Evolutionary conservation across 352 stramenopile genomes (phyloP), one percentile per base, ranked within the genome.

Genomic region (Peronospora farinosa): DNA sequence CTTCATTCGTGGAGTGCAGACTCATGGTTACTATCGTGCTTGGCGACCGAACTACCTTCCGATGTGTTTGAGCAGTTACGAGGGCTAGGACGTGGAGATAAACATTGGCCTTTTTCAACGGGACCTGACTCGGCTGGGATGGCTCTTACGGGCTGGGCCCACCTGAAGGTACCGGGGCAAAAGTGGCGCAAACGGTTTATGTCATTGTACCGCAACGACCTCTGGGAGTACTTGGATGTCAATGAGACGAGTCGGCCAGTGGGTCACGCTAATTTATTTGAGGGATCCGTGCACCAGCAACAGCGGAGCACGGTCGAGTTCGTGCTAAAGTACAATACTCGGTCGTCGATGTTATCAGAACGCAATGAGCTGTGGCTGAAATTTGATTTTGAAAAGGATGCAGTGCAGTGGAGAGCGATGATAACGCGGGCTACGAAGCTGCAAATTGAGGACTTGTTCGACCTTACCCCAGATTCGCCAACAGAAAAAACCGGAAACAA

Each of bases 151-250:
- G 68, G 76, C 0, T 88, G 73, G 76, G 67, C 76, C 1, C 67
- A 82, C 17, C 5, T 88, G 36, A 91, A 88, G 51, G 57, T 83
- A 23, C 72, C 76, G 0, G 74, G 77, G 5, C 63, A 61, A 23
- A 74, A 81, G 47, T 92, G 81, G 81, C 68, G 69, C 51, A 83
- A 76, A 40, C 69, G 81, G 2, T 92, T 70, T 40, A 31, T 92
- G 35, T 81, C 72, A 17, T 54, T 92, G 0, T 83, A 76, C 44
- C 73, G 81, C 28, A 92, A 89, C 55, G 81, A 74, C 33, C 39
- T 92, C 0, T 86, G 74, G 69, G 81, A 92, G 42, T 89, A 86
- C 47, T 47, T 88, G 19, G 75, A 88, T 55, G 70, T 84, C 23
- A 72, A 67, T 6, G 67, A 78, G 17, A 58, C 51, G 6, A 86